Conservation (phyloP, 2,329 filamentous ascomycete species). For the Penicillium sp. region DNA sequence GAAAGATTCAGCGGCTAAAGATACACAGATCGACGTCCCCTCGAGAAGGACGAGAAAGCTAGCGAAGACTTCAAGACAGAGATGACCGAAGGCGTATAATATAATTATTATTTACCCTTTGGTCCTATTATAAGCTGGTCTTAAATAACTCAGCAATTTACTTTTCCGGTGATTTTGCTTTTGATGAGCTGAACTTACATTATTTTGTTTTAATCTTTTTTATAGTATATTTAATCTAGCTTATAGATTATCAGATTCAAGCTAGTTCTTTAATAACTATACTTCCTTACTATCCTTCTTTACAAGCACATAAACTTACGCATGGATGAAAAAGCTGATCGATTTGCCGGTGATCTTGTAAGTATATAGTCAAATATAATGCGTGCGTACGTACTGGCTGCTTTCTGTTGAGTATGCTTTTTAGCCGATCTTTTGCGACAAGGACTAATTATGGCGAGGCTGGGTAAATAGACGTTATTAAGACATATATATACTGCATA, state of each 20-base stretch:
- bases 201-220: not conserved
- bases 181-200: not conserved
- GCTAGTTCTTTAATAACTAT: not conserved
- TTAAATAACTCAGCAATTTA: not conserved
- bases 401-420: too few species aligned
- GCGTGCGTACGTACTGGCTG: too few species aligned
- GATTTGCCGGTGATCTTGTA: too few species aligned
- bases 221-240: not conserved
- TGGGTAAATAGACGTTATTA: too few species aligned
- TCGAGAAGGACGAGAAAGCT: not conserved
- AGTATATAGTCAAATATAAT: too few species aligned
- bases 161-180: not conserved
- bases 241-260: not conserved
- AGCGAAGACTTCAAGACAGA: not conserved
- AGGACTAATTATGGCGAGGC: too few species aligned
- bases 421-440: too few species aligned
- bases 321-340: too few species aligned
- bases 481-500: too few species aligned
- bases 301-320: too few species aligned
- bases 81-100: not conserved
- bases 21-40: not conserved
- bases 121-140: not conserved
- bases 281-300: not conserved
- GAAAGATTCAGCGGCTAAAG: not conserved
- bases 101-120: not conserved